Conservation (phyloP, 2,329 filamentous ascomycete genomes). For the Ascochyta pisi region DNA sequence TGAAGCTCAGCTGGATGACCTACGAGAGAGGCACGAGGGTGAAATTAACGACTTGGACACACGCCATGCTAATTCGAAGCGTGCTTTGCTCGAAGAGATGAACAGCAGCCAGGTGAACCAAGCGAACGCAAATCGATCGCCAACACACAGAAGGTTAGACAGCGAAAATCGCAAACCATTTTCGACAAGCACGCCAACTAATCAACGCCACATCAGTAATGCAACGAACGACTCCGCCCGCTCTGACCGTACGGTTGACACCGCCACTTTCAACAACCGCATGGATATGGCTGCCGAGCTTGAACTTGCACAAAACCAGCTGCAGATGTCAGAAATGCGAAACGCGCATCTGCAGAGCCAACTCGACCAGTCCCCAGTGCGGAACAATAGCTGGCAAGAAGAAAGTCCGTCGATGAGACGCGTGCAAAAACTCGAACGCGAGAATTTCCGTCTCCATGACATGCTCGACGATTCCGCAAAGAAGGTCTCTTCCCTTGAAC, state of each 20-base stretch:
- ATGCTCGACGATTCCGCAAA: conserved; percentile 93
- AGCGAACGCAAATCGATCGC: conserved; percentile 63
- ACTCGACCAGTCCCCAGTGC: conserved; percentile 72
- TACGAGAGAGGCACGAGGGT: conserved; percentile 76
- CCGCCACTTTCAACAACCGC: conserved; percentile 81
- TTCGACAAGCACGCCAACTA: conserved; percentile 77
- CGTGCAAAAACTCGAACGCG: conserved; percentile 89
- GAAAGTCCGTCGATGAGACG: conserved; percentile 81
- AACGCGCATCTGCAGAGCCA: conserved; percentile 92
- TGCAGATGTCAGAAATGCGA: conserved; percentile 94
- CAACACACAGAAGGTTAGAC: conserved; percentile 70
- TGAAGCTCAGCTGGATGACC: conserved; percentile 79
- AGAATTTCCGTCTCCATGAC: conserved; percentile 89
- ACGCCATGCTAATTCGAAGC: conserved; percentile 68
- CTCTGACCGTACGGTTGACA: conserved; percentile 86
- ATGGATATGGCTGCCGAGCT: conserved; percentile 92
- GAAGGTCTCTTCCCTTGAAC: conserved; percentile 89
- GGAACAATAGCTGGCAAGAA: conserved; percentile 67
- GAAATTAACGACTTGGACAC: conserved; percentile 71
- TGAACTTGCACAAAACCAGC: conserved; percentile 90
- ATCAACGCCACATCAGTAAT: conserved; percentile 70
- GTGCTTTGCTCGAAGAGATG: conserved; percentile 85
- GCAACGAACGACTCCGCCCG: conserved; percentile 77
- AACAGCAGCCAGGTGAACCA: conserved; percentile 78
- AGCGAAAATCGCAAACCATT: conserved; percentile 67